Conservation (phyloP, 768 basidiomycete species). For the Pholiota microspora region DNA sequence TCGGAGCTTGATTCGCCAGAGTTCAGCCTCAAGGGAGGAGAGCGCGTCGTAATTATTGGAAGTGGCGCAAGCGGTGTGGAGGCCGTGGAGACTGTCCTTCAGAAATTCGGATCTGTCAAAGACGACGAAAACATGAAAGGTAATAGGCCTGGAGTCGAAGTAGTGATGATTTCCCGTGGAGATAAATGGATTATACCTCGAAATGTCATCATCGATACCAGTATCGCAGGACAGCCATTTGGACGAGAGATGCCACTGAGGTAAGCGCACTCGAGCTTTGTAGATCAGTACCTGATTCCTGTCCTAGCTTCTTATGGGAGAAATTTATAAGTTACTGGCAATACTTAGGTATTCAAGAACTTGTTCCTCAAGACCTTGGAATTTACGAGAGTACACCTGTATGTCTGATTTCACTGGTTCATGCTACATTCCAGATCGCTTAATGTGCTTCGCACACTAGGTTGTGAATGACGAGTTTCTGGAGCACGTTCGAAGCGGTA, state of each 20-base stretch:
- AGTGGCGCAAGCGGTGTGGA: slow-evolving; percentile 48
- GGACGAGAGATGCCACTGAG: slow-evolving; percentile 51
- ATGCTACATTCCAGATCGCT: too few species aligned
- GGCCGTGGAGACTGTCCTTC: slow-evolving; percentile 28
- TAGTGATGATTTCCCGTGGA: slow-evolving; percentile 39
- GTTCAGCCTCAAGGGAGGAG: slow-evolving; percentile 29
- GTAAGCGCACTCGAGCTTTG: slow-evolving; percentile 14
- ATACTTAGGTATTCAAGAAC: slow-evolving; percentile 42
- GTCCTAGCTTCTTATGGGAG: slow-evolving; percentile 44
- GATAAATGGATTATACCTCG: slow-evolving; percentile 51
- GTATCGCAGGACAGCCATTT: slow-evolving; percentile 49
- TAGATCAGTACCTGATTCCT: not conserved
- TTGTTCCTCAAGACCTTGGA: slow-evolving; percentile 37
- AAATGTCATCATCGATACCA: slow-evolving; percentile 46
- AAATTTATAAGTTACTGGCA: slow-evolving; percentile 39
- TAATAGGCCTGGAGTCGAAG: slow-evolving; percentile 25
- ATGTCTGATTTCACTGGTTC: too few species aligned
- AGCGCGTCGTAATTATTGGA: slow-evolving; percentile 44
- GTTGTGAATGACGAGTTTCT: slow-evolving; percentile 55
- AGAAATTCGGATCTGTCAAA: slow-evolving; percentile 21
- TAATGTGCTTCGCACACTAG: slow-evolving; percentile 22
- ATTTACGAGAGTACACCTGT: slow-evolving; percentile 49
- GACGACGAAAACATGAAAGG: slow-evolving; percentile 6
- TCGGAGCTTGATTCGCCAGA: slow-evolving; percentile 39
- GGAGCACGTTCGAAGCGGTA: slow-evolving; percentile 37